phyloP scores from a whole-genome alignment of 192 early-diverging fungal species.

The Backusella luteola region DNA sequence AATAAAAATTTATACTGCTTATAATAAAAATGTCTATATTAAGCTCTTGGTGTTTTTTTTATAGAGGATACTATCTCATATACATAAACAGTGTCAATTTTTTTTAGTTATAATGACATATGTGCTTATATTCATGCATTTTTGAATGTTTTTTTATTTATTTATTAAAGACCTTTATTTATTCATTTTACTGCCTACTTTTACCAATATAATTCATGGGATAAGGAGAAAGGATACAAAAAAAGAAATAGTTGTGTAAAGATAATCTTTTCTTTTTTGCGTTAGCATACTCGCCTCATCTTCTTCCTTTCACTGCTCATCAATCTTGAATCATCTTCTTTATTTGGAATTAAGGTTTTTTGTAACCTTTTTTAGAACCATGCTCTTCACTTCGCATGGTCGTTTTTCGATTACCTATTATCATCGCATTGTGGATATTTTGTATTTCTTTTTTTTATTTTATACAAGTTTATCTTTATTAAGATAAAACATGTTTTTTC shows the following conservation, averaged over 20 bases:
- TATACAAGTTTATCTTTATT: no score
- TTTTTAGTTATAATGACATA: not conserved
- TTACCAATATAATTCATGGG: no score
- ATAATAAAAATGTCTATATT: no score
- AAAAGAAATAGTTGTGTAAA: not conserved
- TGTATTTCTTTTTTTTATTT: no score
- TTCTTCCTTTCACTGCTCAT: no score
- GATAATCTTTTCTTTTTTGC: not conserved
- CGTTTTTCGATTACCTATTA: not conserved
- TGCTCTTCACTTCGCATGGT: not conserved
- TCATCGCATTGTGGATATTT: no score
- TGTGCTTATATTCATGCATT: not conserved
- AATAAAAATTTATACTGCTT: no score
- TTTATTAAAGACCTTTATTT: not conserved
- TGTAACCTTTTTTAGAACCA: not conserved
- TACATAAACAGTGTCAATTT: not conserved
- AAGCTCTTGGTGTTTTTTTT: not conserved
- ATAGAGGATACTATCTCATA: not conserved
- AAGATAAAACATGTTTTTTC: not conserved
- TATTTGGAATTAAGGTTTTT: not conserved
- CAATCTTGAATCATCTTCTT: not conserved
- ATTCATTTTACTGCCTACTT: no score
- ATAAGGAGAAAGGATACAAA: not conserved
- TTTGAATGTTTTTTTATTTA: not conserved
- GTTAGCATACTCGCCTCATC: no score